phyloP scores from a whole-genome alignment of 2,329 filamentous ascomycete genomes.

The Cadophora sp. region DNA sequence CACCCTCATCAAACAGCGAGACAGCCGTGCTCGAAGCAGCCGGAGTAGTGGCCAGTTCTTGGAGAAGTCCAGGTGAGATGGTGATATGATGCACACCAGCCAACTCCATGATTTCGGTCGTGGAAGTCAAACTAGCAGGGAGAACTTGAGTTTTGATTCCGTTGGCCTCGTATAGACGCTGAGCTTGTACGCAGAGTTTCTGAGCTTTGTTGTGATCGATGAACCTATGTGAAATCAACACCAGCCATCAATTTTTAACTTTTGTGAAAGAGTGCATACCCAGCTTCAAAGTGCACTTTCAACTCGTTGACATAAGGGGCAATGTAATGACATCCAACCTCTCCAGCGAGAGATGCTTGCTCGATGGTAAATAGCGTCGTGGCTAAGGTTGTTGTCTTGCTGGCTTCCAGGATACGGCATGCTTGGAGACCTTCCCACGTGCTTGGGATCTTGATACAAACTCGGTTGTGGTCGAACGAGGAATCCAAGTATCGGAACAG shows the following conservation, averaged over 20 bases:
- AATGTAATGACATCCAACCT: slow-evolving; percentile 65
- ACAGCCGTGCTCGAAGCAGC: slow-evolving; percentile 20
- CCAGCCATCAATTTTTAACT: no score
- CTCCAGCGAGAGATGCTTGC: slow-evolving; percentile 64
- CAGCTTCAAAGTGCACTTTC: slow-evolving; percentile 63
- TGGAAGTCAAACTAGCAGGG: slow-evolving; percentile 62
- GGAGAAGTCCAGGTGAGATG: slow-evolving; percentile 59
- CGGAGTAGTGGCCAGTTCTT: slow-evolving; percentile 27
- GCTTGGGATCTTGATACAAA: slow-evolving; percentile 69
- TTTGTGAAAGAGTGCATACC: slow-evolving; percentile 42
- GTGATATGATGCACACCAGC: slow-evolving; percentile 66
- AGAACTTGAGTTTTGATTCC: slow-evolving; percentile 57
- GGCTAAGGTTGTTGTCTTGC: slow-evolving; percentile 64
- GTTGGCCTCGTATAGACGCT: slow-evolving; percentile 57
- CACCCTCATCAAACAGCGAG: slow-evolving; percentile 36
- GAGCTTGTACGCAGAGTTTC: slow-evolving; percentile 53
- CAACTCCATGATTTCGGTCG: slow-evolving; percentile 63
- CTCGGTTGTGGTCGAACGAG: slow-evolving; percentile 52
- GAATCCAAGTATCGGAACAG: slow-evolving; percentile 55
- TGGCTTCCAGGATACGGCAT: slow-evolving; percentile 58
- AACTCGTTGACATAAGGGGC: slow-evolving; percentile 72
- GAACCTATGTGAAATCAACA: slow-evolving; percentile 47
- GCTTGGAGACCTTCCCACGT: slow-evolving; percentile 70
- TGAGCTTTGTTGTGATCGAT: slow-evolving; percentile 53
- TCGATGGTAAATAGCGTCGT: slow-evolving; percentile 69